phyloP scores from a whole-genome alignment of 495 filamentous ascomycete genomes.

The Aspergillus saccharolyticus region DNA sequence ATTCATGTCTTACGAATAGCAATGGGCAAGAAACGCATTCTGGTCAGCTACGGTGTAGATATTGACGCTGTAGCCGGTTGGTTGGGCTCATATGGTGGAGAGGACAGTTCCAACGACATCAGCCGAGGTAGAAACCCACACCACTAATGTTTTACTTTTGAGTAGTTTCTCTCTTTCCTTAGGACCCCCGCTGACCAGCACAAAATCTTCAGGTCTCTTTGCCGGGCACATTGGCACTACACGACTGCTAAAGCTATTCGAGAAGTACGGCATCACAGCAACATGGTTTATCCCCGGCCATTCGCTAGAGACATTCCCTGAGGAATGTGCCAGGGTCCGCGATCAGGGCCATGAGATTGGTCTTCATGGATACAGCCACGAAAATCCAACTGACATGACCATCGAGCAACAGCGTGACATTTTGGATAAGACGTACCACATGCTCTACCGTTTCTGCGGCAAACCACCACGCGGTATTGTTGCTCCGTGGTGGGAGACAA shows the following conservation, averaged over 20 bases:
- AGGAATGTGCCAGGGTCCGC: constrained; percentile 67
- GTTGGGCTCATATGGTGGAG: constrained; percentile 68
- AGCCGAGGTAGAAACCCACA: constrained; percentile 43
- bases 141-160: no score
- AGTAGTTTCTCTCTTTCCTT: no score
- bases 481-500: constrained; percentile 64
- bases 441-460: constrained; percentile 68
- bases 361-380: constrained; percentile 69
- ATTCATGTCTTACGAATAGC: no score
- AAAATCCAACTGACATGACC: constrained; percentile 69
- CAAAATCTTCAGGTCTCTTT: constrained; percentile 50
- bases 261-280: constrained; percentile 75
- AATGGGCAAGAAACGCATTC: constrained; percentile 60
- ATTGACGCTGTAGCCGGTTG: constrained; percentile 70
- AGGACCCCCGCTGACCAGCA: not conserved
- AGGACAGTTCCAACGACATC: constrained; percentile 66
- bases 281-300: constrained; percentile 84
- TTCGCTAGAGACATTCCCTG: constrained; percentile 72
- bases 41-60: constrained; percentile 54
- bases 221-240: constrained; percentile 68
- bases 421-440: constrained; percentile 68
- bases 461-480: constrained; percentile 69
- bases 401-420: constrained; percentile 70
- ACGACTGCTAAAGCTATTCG: constrained; percentile 68
- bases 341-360: constrained; percentile 78